Percentiles rank a stretch among this genome's conserved stretches.
phyloP scores from a whole-genome alignment of 352 stramenopile species.

The Phytopythium mirpurense region DNA sequence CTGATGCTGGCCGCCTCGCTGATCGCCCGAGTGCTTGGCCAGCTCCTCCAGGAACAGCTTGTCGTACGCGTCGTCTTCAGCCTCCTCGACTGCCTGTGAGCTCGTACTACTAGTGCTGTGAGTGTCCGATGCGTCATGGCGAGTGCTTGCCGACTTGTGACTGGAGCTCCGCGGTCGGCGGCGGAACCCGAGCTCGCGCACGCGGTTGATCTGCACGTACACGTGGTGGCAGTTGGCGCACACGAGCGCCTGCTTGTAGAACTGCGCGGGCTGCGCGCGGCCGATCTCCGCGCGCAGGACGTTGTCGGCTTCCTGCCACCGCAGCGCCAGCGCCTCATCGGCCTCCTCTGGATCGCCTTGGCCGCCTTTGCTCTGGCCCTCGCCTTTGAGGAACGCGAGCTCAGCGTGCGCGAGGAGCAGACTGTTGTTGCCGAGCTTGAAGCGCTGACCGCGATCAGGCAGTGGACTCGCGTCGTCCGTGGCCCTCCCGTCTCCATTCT shows the following conservation, averaged over 20 bases:
- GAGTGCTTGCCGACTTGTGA: neutral
- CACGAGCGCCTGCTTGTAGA: constrained; percentile 75
- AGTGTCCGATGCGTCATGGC: neutral
- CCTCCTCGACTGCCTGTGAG: too few relatives aligned
- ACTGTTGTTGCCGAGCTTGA: constrained; percentile 76
- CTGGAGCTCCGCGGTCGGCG: neutral
- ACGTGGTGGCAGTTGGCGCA: constrained; percentile 71
- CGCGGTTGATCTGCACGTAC: constrained; percentile 50
- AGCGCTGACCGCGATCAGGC: constrained; percentile 41
- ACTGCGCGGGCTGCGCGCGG: constrained; percentile 53
- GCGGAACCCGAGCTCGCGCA: constrained; percentile 47
- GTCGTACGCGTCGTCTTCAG: constrained; percentile 24
- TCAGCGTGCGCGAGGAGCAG: constrained; percentile 58
- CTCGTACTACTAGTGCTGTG: constrained; percentile 1
- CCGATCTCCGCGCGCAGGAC: constrained; percentile 58
- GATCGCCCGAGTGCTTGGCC: constrained; percentile 32
- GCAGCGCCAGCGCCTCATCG: constrained; percentile 16
- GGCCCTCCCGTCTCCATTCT: neutral
- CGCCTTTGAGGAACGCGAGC: constrained; percentile 41
- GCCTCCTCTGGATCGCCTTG: constrained; percentile 10
- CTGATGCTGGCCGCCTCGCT: neutral
- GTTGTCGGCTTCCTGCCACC: constrained; percentile 67
- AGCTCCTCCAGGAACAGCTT: constrained; percentile 65
- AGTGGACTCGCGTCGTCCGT: constrained; percentile 11
- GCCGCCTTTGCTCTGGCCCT: neutral